Conservation (phyloP, 73 alveolate species). For the Paramecium caudatum region DNA sequence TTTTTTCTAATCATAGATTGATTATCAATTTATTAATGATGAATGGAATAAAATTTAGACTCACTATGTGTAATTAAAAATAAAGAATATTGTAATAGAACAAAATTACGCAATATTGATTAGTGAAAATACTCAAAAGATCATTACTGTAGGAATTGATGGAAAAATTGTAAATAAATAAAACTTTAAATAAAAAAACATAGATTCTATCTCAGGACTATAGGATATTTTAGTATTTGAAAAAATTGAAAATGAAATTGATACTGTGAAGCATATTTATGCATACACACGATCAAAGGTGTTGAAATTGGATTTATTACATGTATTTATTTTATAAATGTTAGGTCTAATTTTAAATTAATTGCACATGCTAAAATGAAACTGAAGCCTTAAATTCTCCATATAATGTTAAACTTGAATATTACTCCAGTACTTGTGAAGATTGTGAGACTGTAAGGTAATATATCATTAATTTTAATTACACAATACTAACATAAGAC, state of each 20-base stretch:
- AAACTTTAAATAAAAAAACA: neutral
- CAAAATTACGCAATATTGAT: neutral
- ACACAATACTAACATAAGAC: neutral
- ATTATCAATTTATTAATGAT: neutral
- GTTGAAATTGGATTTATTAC: neutral
- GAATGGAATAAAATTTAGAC: neutral
- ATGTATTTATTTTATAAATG: neutral
- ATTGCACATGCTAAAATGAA: neutral
- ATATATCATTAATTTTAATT: neutral
- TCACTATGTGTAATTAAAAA: neutral
- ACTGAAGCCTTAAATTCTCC: neutral
- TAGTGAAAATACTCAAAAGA: neutral
- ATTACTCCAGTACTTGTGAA: neutral
- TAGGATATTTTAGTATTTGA: too few species aligned
- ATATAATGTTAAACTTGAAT: neutral
- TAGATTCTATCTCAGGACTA: too few species aligned
- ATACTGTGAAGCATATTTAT: neutral
- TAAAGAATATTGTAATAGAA: conserved; percentile 7
- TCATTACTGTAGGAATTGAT: conserved; percentile 31
- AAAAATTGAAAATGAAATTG: too few species aligned
- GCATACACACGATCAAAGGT: conserved; percentile 7
- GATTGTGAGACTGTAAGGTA: neutral
- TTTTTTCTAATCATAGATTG: neutral
- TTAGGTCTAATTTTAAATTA: neutral
- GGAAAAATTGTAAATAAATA: neutral